Evolutionary conservation across 73 alveolate species (phyloP), one percentile per base, ranked within the genome.

Genomic region (Paramecium primaurelia): DNA sequence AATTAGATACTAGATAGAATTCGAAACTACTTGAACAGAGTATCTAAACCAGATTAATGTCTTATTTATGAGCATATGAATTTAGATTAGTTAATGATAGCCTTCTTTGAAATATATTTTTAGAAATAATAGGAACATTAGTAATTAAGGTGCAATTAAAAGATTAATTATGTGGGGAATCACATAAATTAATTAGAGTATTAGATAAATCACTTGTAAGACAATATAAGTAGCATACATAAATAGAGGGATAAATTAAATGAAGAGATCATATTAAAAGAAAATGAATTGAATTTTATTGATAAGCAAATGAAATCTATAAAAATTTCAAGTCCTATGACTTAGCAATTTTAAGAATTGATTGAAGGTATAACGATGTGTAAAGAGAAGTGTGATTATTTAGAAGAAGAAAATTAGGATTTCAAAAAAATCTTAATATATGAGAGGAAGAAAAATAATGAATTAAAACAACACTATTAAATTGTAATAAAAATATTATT

Each of bases 291-390:
- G 25, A 54, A n/a, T 54, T n/a, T 0, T 18, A 54, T 54, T 18
- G 84, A 64, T 64, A 64, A 64, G 12, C 16, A 42, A 26, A 64
- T 64, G 47, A 28, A 64, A 4, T 25, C 28, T 11, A 64, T 64
- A 25, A 64, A 34, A 51, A 34, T 64, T 12, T 28, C 51, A 28
- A 64, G 26, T 28, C 26, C 84, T 11, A n/a, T 28, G 45, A 64
- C 10, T 32, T n/a, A 64, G 12, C 22, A 64, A 34, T 34, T 64
- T 32, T 40, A 64, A 6, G 84, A 64, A n/a, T 28, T 64, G 54
- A 64, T 64, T 8, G 84, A 64, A 64, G 84, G 84, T 12, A 64
- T 64, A 32, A 25, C 84, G 12, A 64, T 64, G 84, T 64, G 84
- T 8, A 64, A 64, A 26, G 84, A 64, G 84, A 64, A 64, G 28